Conservation (phyloP, 768 basidiomycete genomes). For the Auriscalpium orientale region DNA sequence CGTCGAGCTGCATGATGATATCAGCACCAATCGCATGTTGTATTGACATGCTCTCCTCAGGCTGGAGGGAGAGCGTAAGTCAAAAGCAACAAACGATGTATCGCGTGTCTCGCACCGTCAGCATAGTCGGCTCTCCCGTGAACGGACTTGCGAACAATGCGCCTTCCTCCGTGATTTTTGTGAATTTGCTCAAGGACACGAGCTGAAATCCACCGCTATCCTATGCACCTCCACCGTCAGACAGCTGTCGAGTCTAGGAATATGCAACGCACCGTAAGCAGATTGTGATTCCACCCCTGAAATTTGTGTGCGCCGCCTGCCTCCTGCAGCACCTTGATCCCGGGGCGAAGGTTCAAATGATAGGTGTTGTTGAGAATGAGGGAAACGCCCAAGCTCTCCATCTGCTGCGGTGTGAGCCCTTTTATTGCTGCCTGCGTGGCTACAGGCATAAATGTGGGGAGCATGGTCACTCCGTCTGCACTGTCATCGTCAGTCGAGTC, state of each 20-base stretch:
- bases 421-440: conserved; percentile 92
- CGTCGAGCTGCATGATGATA: conserved; percentile 93
- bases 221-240: conserved; percentile 28
- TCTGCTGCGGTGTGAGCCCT: conserved; percentile 79
- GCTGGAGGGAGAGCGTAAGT: conserved; percentile 35
- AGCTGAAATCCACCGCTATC: conserved; percentile 90
- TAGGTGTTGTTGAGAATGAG: conserved; percentile 89
- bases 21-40: conserved; percentile 89
- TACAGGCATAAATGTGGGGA: conserved; percentile 92
- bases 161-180: conserved; percentile 82
- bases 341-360: conserved; percentile 82
- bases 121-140: conserved; percentile 80
- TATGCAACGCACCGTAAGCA: conserved; percentile 56
- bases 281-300: conserved; percentile 81
- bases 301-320: conserved; percentile 86
- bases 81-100: not conserved
- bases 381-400: conserved; percentile 73
- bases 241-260: not conserved
- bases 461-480: conserved; percentile 70
- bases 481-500: conserved; percentile 5
- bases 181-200: conserved; percentile 78
- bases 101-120: conserved; percentile 46
- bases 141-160: conserved; percentile 82
- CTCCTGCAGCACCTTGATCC: conserved; percentile 60
- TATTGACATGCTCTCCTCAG: conserved; percentile 86